Conservation (phyloP, 2,329 filamentous ascomycete species). For the Fusarium continuum region DNA sequence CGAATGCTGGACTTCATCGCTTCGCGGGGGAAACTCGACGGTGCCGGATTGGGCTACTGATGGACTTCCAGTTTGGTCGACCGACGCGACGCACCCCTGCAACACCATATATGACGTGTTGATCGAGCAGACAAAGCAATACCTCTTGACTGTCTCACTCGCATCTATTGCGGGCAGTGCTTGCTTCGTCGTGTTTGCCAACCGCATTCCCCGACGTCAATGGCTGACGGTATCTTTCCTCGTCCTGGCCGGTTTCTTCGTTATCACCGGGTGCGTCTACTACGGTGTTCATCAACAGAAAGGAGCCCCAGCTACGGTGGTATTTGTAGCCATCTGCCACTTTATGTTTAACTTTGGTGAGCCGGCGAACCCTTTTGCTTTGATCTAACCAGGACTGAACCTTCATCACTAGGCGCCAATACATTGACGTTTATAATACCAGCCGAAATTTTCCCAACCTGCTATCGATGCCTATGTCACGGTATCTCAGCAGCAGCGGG, state of each 20-base stretch:
- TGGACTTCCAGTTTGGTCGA: conserved; percentile 60
- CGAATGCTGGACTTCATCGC: conserved; percentile 58
- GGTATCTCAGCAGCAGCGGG: conserved; percentile 69
- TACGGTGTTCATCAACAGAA: conserved; percentile 56
- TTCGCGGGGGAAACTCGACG: conserved; percentile 54
- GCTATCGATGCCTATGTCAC: conserved; percentile 69
- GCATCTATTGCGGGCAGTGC: conserved; percentile 61
- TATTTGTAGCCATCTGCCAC: conserved; percentile 62
- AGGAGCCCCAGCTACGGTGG: conserved; percentile 57
- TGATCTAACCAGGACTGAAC: neutral
- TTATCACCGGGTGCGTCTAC: conserved; percentile 61
- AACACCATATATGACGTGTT: conserved; percentile 62
- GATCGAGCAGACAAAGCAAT: conserved; percentile 62
- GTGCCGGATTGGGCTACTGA: conserved; percentile 53
- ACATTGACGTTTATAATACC: conserved; percentile 71
- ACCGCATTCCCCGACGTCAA: conserved; percentile 57
- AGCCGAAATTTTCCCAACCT: conserved; percentile 71
- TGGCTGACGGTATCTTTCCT: conserved; percentile 62
- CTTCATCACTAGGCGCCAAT: conserved; percentile 58
- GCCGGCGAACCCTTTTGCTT: conserved; percentile 14
- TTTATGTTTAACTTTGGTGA: conserved; percentile 65
- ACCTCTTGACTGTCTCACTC: conserved; percentile 61
- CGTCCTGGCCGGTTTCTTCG: conserved; percentile 56
- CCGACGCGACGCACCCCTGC: conserved; percentile 58
- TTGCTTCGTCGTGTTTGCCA: conserved; percentile 59